phyloP scores from a whole-genome alignment of 1,139 yeast genomes.

The Yamadazyma diospyri region DNA sequence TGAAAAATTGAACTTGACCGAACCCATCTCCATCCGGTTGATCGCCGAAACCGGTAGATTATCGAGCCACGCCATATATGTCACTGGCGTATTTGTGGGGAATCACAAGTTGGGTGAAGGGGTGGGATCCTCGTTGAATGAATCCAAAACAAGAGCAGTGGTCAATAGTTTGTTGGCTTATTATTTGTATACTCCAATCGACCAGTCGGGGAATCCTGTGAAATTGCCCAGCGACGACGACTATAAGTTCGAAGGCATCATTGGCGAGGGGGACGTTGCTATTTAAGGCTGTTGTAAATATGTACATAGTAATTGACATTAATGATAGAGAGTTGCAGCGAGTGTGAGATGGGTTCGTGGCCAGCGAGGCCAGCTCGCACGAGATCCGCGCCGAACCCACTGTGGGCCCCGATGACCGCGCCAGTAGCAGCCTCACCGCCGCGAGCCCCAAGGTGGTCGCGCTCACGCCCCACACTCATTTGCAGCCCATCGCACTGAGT shows the following conservation, averaged over 20 bases:
- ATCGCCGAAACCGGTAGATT: constrained; percentile 92
- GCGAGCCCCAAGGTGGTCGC: no score
- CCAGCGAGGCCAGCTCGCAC: no score
- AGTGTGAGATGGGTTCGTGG: no score
- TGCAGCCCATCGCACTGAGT: constrained; percentile 8
- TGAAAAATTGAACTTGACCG: constrained; percentile 69
- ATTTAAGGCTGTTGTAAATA: constrained; percentile 28
- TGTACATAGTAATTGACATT: constrained; percentile 17
- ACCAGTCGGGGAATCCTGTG: constrained; percentile 36
- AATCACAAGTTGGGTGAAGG: constrained; percentile 87
- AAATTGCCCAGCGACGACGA: constrained; percentile 58
- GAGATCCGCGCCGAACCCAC: no score
- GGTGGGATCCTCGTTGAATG: constrained; percentile 85
- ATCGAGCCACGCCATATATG: constrained; percentile 79
- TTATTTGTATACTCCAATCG: constrained; percentile 83
- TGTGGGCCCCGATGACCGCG: not conserved
- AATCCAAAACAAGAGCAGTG: constrained; percentile 90
- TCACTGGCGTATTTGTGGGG: constrained; percentile 90
- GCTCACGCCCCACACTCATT: not conserved
- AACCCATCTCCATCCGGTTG: constrained; percentile 72
- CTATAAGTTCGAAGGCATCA: constrained; percentile 44
- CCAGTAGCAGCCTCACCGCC: not conserved
- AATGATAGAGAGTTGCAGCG: not conserved
- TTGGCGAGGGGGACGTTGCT: constrained; percentile 56
- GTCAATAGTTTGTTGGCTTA: constrained; percentile 88